These are phyloP conservation scores for Russula lepida DNA, from an alignment of 768 basidiomycete species.

Conservation along the genomic window DNA sequence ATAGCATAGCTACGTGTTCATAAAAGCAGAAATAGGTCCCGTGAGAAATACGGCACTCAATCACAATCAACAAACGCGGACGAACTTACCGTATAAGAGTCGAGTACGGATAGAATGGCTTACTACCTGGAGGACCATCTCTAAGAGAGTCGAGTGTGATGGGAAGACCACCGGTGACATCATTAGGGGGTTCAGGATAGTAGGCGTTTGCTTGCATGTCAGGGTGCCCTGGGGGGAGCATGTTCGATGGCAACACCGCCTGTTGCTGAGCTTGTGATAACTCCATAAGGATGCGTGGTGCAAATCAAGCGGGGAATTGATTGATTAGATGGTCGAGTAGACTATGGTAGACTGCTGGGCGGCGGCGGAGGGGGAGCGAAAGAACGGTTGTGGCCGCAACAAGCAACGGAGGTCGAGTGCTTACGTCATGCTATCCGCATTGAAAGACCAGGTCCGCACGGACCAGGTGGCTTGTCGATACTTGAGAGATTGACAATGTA, in stretches of 20 bases:
- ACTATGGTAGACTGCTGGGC: slow-evolving; percentile 24
- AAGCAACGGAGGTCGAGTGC: slow-evolving; percentile 26
- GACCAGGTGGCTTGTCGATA: slow-evolving; percentile 34
- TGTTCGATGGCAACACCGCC: slow-evolving; percentile 54
- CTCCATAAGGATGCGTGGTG: slow-evolving; percentile 1
- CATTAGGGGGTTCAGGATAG: slow-evolving; percentile 67
- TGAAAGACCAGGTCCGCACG: slow-evolving; percentile 43
- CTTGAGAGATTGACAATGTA: slow-evolving; percentile 19
- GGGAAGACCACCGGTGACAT: slow-evolving; percentile 75
- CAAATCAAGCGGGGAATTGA: neutral
- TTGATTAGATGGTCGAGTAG: neutral
- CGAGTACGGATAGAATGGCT: slow-evolving; percentile 87
- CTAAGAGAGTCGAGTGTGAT: slow-evolving; percentile 82
- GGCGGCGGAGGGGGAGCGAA: slow-evolving; percentile 32
- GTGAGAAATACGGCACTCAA: slow-evolving; percentile 1
- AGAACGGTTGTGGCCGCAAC: slow-evolving; percentile 35
- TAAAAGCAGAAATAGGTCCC: neutral
- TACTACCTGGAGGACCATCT: slow-evolving; percentile 81
- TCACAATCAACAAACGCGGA: neutral
- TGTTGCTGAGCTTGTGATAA: slow-evolving; percentile 33
- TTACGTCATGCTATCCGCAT: slow-evolving; percentile 39
- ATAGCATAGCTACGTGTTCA: slow-evolving; percentile 64
- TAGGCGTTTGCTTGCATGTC: slow-evolving; percentile 40
- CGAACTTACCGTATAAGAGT: slow-evolving; percentile 74
- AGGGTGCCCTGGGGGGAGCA: slow-evolving; percentile 38